phyloP scores from a whole-genome alignment of 768 basidiomycete species.

The Termitomyces sp. region DNA sequence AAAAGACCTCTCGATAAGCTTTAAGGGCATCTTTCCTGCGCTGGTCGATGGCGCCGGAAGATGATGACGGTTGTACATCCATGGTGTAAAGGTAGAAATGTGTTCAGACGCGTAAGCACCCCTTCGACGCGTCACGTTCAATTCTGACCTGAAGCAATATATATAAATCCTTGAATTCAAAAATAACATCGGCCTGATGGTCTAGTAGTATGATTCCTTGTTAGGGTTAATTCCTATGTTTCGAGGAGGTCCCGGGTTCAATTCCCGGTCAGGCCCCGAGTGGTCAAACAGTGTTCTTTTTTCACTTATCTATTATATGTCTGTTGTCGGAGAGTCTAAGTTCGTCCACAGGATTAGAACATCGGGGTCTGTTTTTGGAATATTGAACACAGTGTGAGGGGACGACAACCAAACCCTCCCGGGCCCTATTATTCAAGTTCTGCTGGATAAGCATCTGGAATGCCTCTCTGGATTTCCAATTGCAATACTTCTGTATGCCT shows the following conservation, averaged over 20 bases:
- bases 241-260: conserved; percentile 14
- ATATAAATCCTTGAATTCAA: too few species aligned
- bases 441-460: too few species aligned
- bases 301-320: too few species aligned
- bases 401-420: too few species aligned
- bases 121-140: conserved; percentile 6
- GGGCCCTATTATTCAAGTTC: too few species aligned
- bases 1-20: conserved; percentile 64
- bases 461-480: too few species aligned
- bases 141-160: not conserved
- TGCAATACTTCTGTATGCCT: too few species aligned
- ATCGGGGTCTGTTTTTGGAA: too few species aligned
- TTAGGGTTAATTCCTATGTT: conserved; percentile 30
- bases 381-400: too few species aligned
- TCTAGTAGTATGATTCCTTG: conserved; percentile 62
- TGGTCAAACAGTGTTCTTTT: not conserved
- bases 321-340: too few species aligned
- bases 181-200: conserved; percentile 34
- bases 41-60: conserved; percentile 60
- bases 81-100: conserved; percentile 21
- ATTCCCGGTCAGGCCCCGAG: conserved; percentile 8
- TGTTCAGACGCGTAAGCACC: conserved; percentile 37
- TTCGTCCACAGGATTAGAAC: too few species aligned
- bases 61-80: conserved; percentile 47
- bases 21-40: conserved; percentile 71